These are phyloP conservation scores for Persicaria tinctoria DNA, from an alignment of 148 eudicot genomes.

Conservation along the genomic window DNA sequence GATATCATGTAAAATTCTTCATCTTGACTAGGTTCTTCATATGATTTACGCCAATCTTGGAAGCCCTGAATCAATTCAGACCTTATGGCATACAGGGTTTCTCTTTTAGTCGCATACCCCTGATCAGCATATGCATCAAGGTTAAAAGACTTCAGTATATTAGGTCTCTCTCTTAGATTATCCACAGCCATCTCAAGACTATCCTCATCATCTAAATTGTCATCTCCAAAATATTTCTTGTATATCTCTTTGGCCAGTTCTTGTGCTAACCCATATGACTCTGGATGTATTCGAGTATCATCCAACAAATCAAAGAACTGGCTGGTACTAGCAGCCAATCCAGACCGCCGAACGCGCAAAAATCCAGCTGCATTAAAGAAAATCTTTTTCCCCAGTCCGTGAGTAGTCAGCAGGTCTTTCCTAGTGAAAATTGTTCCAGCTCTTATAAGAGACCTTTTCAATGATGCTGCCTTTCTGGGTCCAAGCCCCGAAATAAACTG, in stretches of 20 bases:
- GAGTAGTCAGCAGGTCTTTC: conserved; percentile 67
- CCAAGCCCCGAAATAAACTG: conserved; percentile 98
- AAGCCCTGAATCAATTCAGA: conserved; percentile 90
- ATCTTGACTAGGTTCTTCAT: conserved; percentile 62
- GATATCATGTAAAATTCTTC: conserved; percentile 84
- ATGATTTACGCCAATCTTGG: conserved; percentile 78
- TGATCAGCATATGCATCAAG: conserved; percentile 67
- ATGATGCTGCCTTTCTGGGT: conserved; percentile 86
- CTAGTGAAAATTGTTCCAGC: conserved; percentile 65
- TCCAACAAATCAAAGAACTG: conserved; percentile 87
- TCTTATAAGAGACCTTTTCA: conserved; percentile 78
- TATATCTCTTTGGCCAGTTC: conserved; percentile 91
- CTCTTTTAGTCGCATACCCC: conserved; percentile 44
- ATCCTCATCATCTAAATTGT: conserved; percentile 74
- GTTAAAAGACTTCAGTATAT: conserved; percentile 46
- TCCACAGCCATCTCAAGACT: conserved; percentile 85
- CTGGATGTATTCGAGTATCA: conserved; percentile 98
- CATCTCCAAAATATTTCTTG: conserved; percentile 51
- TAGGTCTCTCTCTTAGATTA: conserved; percentile 77
- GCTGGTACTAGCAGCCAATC: conserved; percentile 69
- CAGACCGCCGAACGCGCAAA: conserved; percentile 85
- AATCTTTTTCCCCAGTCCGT: conserved; percentile 82
- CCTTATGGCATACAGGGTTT: conserved; percentile 62
- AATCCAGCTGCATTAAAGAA: conserved; percentile 92
- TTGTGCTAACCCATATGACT: conserved; percentile 86